Conservation (phyloP, 805 yeast species). For the Dipodascus geniculatus region DNA sequence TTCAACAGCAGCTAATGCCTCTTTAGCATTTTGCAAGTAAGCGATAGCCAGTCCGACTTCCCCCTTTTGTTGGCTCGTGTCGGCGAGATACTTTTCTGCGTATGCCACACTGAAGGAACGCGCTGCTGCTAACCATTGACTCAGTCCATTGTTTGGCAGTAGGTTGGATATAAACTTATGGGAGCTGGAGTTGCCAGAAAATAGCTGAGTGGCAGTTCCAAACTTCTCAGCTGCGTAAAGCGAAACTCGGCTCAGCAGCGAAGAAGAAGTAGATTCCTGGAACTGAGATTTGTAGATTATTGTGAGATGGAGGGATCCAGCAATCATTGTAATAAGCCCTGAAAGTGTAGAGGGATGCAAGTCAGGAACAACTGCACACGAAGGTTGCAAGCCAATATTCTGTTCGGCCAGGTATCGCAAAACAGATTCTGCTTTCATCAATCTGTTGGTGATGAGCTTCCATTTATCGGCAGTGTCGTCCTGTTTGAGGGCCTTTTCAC, state of each 20-base stretch:
- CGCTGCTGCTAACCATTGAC: conserved; percentile 19
- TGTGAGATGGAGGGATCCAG: conserved; percentile 22
- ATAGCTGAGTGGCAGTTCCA: conserved; percentile 17
- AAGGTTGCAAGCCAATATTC: conserved; percentile 6
- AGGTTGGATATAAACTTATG: background rate
- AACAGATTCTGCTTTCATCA: conserved; percentile 17
- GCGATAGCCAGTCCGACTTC: conserved; percentile 22
- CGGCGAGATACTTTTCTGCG: conserved; percentile 19
- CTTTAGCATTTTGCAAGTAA: conserved; percentile 14
- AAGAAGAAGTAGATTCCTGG: conserved; percentile 14
- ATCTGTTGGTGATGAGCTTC: conserved; percentile 20
- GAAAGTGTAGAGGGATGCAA: conserved; percentile 15
- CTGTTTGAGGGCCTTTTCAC: conserved; percentile 10
- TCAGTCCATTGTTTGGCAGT: conserved; percentile 10
- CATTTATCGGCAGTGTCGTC: conserved; percentile 7
- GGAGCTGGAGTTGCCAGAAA: conserved; percentile 7
- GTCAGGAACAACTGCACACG: conserved; percentile 12
- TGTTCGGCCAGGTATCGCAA: conserved; percentile 15
- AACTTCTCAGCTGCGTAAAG: conserved; percentile 23
- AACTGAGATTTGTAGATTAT: conserved; percentile 18
- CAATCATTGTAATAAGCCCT: conserved; percentile 13
- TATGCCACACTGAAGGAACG: conserved; percentile 18
- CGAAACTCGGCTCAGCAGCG: conserved; percentile 22
- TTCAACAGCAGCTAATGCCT: conserved; percentile 9
- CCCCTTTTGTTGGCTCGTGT: conserved; percentile 16